Conservation (phyloP, 495 filamentous ascomycete genomes). For the Pseudoneurospora amorphoporcata region DNA sequence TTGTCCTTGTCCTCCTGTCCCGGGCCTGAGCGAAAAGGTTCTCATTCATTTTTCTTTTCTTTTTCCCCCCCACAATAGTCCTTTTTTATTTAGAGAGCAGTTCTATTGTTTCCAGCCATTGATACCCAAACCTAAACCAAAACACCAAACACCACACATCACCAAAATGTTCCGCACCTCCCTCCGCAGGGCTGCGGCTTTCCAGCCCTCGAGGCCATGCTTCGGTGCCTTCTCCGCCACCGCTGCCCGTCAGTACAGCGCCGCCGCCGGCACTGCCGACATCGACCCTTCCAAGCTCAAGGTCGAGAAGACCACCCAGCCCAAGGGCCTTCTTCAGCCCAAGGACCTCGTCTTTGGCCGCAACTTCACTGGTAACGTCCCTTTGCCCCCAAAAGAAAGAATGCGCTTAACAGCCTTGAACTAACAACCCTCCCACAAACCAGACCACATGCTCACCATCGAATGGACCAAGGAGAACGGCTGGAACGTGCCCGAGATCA, state of each 20-base stretch:
- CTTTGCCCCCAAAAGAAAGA: not conserved
- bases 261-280: slow-evolving; percentile 44
- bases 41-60: not conserved
- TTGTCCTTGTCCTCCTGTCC: not conserved
- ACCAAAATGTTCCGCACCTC: slow-evolving; percentile 4
- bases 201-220: slow-evolving; percentile 14
- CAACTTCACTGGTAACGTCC: slow-evolving; percentile 65
- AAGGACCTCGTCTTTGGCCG: slow-evolving; percentile 79
- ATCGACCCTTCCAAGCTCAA: slow-evolving; percentile 69
- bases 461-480: slow-evolving; percentile 76
- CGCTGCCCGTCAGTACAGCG: slow-evolving; percentile 45
- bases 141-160: not conserved
- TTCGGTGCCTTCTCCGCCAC: not conserved
- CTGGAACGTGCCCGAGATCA: slow-evolving; percentile 74
- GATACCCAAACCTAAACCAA: not conserved
- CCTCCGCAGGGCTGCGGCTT: slow-evolving; percentile 9
- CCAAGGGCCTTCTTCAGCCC: slow-evolving; percentile 60
- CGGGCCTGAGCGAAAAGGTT: not conserved
- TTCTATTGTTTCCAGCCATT: not conserved
- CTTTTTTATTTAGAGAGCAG: not conserved
- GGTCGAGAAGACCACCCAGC: slow-evolving; percentile 62
- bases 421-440: not conserved
- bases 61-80: not conserved
- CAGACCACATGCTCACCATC: slow-evolving; percentile 93
- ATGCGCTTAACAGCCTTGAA: not conserved